Evolutionary conservation across 1,284 basidiomycete species (phyloP), one percentile per base, ranked within the genome.

Genomic region (Tylopilus sp.): DNA sequence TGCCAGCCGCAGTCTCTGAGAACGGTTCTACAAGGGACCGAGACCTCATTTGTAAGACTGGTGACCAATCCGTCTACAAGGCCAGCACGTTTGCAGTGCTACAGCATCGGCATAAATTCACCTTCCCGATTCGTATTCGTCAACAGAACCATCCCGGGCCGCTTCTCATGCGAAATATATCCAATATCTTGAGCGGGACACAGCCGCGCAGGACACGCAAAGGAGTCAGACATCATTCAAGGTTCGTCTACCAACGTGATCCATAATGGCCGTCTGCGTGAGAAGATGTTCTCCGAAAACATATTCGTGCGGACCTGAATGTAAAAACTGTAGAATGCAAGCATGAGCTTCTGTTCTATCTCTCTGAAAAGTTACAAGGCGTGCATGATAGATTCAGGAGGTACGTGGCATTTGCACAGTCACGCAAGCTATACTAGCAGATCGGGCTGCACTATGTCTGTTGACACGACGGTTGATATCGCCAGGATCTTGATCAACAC

Each of bases 81-180:
- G n/a, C n/a, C n/a, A n/a, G n/a, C n/a, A n/a, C n/a, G n/a, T 15
- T 17, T 13, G 31, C 48, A 22, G 43, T 53, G 29, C 45, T 65
- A 73, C 54, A 73, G 49, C 50, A 74, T 50, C 22, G 75, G 85
- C 0, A 86, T 84, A 10, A 77, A 69, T 33, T 76, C 9, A 86
- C 64, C 51, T 75, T 75, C 7, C 95, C 94, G 67, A 98, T 88
- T 88, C 14, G 80, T 82, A 59, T 85, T 84, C 2, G 91, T 85
- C 48, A 99, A 71, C 4, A 99, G 96, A 4, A 98, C 88, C 79
- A 89, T 92, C n/a, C n/a, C n/a, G n/a, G n/a, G n/a, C 73, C 92
- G 88, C 69, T 90, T 90, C 67, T 93, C 92, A 67, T 99, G 96
- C 43, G 92, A 94, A 65, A 99, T 96, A 72, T 98, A 98, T 7